A percentile compares a stretch with the other conserved stretches of the same genome.
phyloP scores from a whole-genome alignment of 1,139 yeast species.

The Geotrichum aggregatum region DNA sequence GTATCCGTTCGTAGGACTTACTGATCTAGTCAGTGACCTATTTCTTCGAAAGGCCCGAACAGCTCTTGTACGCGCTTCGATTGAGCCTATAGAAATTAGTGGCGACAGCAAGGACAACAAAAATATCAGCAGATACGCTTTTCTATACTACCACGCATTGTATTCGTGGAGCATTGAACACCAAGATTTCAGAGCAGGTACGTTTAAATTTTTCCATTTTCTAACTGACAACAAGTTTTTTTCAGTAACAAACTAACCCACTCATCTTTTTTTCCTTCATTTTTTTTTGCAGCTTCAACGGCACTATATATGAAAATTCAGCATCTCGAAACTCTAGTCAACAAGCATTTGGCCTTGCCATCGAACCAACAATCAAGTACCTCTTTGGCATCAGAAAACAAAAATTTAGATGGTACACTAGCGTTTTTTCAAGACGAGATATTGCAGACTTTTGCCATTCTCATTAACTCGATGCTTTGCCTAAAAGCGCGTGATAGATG shows the following conservation, averaged over 20 bases:
- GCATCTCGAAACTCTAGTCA: conserved; percentile 21
- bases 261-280: background rate
- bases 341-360: no score
- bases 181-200: conserved; percentile 34
- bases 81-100: background rate
- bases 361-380: no score
- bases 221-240: background rate
- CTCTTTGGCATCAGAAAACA: no score
- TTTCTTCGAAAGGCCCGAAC: conserved; percentile 19
- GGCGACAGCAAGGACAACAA: no score
- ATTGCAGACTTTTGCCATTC: conserved; percentile 27
- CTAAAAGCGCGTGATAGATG: conserved; percentile 31
- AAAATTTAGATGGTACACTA: conserved; percentile 5
- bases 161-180: conserved; percentile 37
- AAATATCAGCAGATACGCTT: conserved; percentile 5
- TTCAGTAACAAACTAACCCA: conserved; percentile 14
- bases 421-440: conserved; percentile 10
- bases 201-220: conserved; percentile 13
- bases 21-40: conserved; percentile 27
- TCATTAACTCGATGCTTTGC: conserved; percentile 34
- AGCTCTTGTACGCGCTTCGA: background rate
- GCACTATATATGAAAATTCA: conserved; percentile 28
- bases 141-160: conserved; percentile 31
- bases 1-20: conserved; percentile 36
- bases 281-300: conserved; percentile 24